Evolutionary conservation across 2,329 filamentous ascomycete species (phyloP).

Genomic region (Cladosporium colombiae): DNA sequence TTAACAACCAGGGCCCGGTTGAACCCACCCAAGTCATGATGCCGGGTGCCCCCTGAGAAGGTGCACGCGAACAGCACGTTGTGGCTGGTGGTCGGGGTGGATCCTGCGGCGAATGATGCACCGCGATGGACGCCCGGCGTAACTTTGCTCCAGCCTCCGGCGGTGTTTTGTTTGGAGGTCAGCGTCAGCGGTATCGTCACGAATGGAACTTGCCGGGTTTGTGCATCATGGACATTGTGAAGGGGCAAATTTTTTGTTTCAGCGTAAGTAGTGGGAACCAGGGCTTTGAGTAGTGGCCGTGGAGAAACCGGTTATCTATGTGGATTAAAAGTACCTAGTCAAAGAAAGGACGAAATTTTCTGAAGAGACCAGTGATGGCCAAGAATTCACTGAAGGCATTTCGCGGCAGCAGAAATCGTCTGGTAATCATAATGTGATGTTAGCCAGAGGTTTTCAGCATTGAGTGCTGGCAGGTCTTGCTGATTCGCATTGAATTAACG

Average conservation of each 20-base stretch:
- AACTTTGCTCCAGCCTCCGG: background rate
- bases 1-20: background rate
- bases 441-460: background rate
- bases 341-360: background rate
- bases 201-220: background rate
- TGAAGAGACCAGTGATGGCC: background rate
- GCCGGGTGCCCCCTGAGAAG: background rate
- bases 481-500: background rate
- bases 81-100: background rate
- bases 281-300: background rate
- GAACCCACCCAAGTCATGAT: background rate
- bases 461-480: background rate
- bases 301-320: background rate
- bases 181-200: conserved; percentile 1
- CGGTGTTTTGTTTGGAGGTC: background rate
- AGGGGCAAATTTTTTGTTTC: background rate
- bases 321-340: background rate
- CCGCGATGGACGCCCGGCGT: background rate
- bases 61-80: background rate
- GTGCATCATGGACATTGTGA: background rate
- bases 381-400: background rate
- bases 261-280: background rate
- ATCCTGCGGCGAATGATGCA: background rate
- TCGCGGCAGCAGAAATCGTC: too few species aligned
- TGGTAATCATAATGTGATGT: background rate